Evolutionary conservation across 805 yeast genomes (phyloP), one percentile per base, ranked within the genome.

Genomic region (Teunomyces gatunensis): DNA sequence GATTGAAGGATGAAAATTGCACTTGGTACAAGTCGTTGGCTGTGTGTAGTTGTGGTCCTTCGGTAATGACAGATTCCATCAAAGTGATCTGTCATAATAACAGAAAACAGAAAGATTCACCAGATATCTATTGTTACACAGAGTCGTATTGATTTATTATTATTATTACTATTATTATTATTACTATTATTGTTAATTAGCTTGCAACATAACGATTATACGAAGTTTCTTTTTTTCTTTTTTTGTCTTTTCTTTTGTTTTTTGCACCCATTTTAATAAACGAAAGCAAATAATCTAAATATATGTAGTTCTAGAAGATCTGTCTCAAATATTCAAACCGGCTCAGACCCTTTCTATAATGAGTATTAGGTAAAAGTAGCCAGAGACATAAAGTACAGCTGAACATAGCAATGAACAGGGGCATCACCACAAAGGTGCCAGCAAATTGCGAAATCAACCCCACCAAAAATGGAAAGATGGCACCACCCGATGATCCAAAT

Each of bases 81-180:
- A 65, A 62, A 44, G 45, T 44, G 4, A 61, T 57, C 23, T 62
- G 75, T 39, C 68, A 67, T 40, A 58, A 55, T 30, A 55, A 58
- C 45, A 56, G 69, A 15, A 58, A 62, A 58, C 32, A 45, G 9
- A 46, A 46, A 18, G 51, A 62, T 36, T 60, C 71, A 1, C 77
- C 77, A 0, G 74, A 73, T 48, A 60, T 75, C 37, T 74, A 74
- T 53, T 65, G 71, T 49, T 71, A 71, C 51, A 64, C 66, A 10
- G 79, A 75, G 47, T 53, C 67, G 11, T 67, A 58, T 46, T 58
- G 55, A 36, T 18, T 42, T 42, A 17, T 29, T 15, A 15, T 2
- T 15, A 15, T 15, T 15, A 15, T 2, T 15, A 15, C 2, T 15
- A 15, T 15, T 15, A 15, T 15, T 15, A 15, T 15, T 15, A 15